Percentiles rank a stretch among this genome's conserved stretches.
Evolutionary conservation across 2,329 filamentous ascomycete species (phyloP).

Genomic region (Cercospora citrullina): DNA sequence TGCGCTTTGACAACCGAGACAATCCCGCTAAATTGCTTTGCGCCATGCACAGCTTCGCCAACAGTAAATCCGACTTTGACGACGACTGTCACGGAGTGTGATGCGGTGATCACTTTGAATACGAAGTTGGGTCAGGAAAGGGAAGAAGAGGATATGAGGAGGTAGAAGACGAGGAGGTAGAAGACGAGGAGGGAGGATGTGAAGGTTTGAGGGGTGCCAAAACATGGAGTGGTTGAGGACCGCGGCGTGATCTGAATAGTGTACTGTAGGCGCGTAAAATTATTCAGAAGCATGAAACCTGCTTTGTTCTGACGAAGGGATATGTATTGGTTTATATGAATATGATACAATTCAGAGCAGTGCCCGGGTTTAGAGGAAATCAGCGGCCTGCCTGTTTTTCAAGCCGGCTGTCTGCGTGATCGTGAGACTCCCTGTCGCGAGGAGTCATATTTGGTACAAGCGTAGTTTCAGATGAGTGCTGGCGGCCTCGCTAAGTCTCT

Average conservation of each 20-base stretch:
- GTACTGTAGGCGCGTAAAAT: too few species aligned
- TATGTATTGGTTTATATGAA: too few species aligned
- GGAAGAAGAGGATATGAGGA: not conserved
- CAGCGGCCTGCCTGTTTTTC: not conserved
- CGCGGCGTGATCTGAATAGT: too few species aligned
- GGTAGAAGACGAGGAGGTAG: too few species aligned
- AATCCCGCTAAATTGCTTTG: conserved; percentile 14
- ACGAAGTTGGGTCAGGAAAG: not conserved
- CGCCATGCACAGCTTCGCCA: conserved; percentile 8
- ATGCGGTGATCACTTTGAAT: not conserved
- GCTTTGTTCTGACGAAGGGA: too few species aligned
- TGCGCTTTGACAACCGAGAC: conserved; percentile 9
- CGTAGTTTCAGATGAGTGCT: not conserved
- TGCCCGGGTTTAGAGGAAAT: not conserved
- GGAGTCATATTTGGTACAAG: not conserved
- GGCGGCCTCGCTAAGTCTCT: not conserved
- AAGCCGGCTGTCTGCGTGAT: not conserved
- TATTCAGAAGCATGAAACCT: too few species aligned
- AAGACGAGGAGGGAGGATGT: not conserved
- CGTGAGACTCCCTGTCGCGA: not conserved
- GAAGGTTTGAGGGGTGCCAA: not conserved
- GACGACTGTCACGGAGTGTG: conserved; percentile 14
- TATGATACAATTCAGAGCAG: not conserved
- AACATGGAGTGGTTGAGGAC: not conserved
- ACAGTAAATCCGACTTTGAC: conserved; percentile 8